A percentile compares a stretch with the other conserved stretches of the same genome.
Conservation (phyloP, 345 rosid genomes). For the Citrus cavaleriei region DNA sequence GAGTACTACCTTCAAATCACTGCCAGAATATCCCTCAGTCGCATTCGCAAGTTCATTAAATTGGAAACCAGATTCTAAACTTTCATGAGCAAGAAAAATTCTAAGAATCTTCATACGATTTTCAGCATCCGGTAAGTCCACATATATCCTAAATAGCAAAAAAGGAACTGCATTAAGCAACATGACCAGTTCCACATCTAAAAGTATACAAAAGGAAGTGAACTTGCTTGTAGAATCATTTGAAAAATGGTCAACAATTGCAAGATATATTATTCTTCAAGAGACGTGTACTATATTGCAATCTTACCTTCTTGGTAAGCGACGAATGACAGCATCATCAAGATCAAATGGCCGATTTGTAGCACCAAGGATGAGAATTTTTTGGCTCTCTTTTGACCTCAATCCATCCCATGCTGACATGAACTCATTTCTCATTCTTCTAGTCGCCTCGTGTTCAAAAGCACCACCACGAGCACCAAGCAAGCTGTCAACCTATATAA, state of each 20-base stretch:
- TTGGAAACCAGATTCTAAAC: conserved; percentile 52
- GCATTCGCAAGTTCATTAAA: conserved; percentile 70
- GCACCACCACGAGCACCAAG: conserved; percentile 98
- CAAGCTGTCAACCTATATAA: conserved; percentile 82
- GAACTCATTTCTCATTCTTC: conserved; percentile 98
- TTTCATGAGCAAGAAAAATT: conserved; percentile 73
- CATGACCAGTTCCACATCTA: background rate
- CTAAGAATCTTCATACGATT: conserved; percentile 83
- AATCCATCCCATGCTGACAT: conserved; percentile 99
- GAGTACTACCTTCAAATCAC: conserved; percentile 85
- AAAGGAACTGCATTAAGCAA: conserved; percentile 16
- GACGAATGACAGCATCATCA: conserved; percentile 96
- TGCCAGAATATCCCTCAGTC: conserved; percentile 97
- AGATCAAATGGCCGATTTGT: conserved; percentile 99
- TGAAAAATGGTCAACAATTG: background rate
- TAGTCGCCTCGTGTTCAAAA: conserved; percentile 91
- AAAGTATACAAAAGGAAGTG: background rate
- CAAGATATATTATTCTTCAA: background rate
- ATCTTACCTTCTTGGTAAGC: conserved; percentile 89
- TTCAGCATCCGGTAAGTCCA: conserved; percentile 91
- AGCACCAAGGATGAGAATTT: conserved; percentile 95
- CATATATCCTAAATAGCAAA: conserved; percentile 61
- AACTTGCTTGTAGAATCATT: background rate
- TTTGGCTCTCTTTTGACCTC: conserved; percentile 91
- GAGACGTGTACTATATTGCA: background rate